Evolutionary conservation across 257 asterid genomes (phyloP).

Genomic region (Plantago elongata): DNA sequence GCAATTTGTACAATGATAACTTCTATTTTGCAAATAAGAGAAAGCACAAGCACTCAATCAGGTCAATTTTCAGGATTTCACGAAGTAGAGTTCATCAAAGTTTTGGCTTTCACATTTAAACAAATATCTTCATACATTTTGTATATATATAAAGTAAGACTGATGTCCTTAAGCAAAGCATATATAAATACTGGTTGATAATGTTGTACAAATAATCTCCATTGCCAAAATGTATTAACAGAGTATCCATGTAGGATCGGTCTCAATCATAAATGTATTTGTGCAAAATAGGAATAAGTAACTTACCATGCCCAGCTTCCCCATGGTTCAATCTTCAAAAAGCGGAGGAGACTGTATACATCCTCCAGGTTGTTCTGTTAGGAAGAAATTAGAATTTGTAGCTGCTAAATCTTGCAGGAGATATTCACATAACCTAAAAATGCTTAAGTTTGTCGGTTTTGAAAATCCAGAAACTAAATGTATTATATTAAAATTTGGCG

Average conservation of each 20-base stretch:
- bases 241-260: conserved; percentile 9
- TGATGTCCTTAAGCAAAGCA: too few relatives aligned
- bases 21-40: too few relatives aligned
- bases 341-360: conserved; percentile 86
- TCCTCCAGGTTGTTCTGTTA: conserved; percentile 94
- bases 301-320: conserved; percentile 97
- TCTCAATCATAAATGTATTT: conserved; percentile 13
- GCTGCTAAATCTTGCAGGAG: background rate
- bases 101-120: too few relatives aligned
- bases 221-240: conserved; percentile 5
- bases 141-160: too few relatives aligned
- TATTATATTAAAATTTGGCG: background rate
- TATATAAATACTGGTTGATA: too few relatives aligned
- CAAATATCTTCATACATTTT: too few relatives aligned
- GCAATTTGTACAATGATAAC: too few relatives aligned
- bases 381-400: conserved; percentile 10
- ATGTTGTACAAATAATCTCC: background rate
- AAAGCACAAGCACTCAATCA: too few relatives aligned
- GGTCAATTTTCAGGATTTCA: too few relatives aligned
- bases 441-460: background rate
- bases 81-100: too few relatives aligned
- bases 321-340: conserved; percentile 97
- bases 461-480: background rate
- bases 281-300: conserved; percentile 21
- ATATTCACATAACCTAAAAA: too few relatives aligned